Evolutionary conservation across 2,329 filamentous ascomycete species (phyloP), one percentile per base, ranked within the genome.

Genomic region (Epichloe elymi): DNA sequence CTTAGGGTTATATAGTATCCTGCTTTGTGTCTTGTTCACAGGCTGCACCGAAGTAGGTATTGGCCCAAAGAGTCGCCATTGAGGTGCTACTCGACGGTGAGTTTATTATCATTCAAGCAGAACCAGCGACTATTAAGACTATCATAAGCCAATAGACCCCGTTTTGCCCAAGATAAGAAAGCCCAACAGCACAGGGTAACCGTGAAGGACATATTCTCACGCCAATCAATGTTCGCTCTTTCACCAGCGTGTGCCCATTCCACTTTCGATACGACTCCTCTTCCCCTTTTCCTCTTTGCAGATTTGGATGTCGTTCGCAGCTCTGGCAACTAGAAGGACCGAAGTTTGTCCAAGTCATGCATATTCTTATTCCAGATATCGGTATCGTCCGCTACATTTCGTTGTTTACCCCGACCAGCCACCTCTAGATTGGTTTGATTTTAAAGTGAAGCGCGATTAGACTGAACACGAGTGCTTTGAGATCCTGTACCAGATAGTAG

Each of bases 401-500:
- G 26, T 41, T 20, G 23, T 19, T 15, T 14, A 41, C 3, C 19
- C 7, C 17, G 7, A n/a, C 38, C 3, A 36, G 7, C 6, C 20
- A 14, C 23, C 45, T 50, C 68, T 66, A 86, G 59, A 87, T 87
- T 3, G 83, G 83, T 72, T 87, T 87, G 67, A 87, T 87, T 84
- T 98, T 98, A 76, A 98, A 98, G 72, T 98, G 93, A 56, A 98
- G 76, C 2, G 88, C 88, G 61, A 97, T 98, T 57, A 98, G 71
- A 50, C 91, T 96, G 68, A 98, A 98, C 3, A 98, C 88, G 38
- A 98, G 75, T 0, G 93, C 93, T 71, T 97, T 98, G 26, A 98
- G 73, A 65, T 98, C 93, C 65, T 98, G 93, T 5, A 97, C 91
- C 7, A 98, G 82, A 65, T 98, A 98, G 74, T 98, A 98, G 70